Evolutionary conservation across 257 asterid species (phyloP).

Genomic region (Parsonsia alboflavescens): DNA sequence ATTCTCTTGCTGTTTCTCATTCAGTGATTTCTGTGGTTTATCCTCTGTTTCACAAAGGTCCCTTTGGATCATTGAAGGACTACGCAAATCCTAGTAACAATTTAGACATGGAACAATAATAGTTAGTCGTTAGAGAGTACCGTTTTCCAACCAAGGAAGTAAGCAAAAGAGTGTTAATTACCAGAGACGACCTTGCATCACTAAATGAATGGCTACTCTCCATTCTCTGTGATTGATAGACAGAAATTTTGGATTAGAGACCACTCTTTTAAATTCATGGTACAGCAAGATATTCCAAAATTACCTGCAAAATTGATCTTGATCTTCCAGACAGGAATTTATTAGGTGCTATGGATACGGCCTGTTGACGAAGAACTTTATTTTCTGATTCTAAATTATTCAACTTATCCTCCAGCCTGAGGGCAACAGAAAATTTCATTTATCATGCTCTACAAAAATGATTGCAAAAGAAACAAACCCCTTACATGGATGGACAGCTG

Average conservation of each 20-base stretch:
- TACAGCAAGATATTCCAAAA: constrained; percentile 6
- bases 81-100: constrained; percentile 75
- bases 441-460: not conserved
- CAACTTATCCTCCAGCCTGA: constrained; percentile 92
- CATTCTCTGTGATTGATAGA: constrained; percentile 61
- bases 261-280: constrained; percentile 6
- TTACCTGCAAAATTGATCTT: constrained; percentile 91
- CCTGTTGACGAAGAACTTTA: constrained; percentile 98
- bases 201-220: constrained; percentile 61
- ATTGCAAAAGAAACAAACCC: not conserved
- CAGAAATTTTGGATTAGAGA: constrained; percentile 23
- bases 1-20: constrained; percentile 90
- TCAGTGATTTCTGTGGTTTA: constrained; percentile 93
- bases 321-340: constrained; percentile 95
- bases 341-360: constrained; percentile 90
- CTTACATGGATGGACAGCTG: not conserved
- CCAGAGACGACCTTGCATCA: constrained; percentile 65
- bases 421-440: constrained; percentile 8
- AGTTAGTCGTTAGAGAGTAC: constrained; percentile 12
- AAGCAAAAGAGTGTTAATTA: constrained; percentile 32
- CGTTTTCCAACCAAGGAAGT: constrained; percentile 15
- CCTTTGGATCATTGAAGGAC: constrained; percentile 55
- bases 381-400: constrained; percentile 84
- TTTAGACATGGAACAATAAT: constrained; percentile 19
- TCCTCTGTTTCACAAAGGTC: constrained; percentile 71